Evolutionary conservation across 2,329 filamentous ascomycete genomes (phyloP).

Genomic region (Trichophyton schoenleinii): DNA sequence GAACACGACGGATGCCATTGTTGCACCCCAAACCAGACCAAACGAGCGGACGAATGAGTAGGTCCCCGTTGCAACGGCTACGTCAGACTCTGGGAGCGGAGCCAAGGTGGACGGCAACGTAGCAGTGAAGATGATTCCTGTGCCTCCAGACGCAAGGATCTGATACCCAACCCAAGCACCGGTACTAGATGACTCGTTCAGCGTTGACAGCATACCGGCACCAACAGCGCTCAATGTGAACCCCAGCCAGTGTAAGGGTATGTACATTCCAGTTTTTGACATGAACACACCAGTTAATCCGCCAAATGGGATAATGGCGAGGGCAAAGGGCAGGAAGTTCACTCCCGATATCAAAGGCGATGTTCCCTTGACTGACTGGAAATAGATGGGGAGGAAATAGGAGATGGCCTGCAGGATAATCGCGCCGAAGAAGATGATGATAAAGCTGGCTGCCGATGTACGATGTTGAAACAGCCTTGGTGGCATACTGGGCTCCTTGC

Average conservation of each 20-base stretch:
- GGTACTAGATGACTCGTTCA: conserved; percentile 26
- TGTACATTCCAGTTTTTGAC: conserved; percentile 21
- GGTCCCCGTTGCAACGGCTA: conserved; percentile 18
- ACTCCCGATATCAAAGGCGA: conserved; percentile 4
- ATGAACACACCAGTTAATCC: conserved; percentile 20
- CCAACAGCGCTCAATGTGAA: conserved; percentile 31
- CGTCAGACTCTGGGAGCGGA: conserved; percentile 18
- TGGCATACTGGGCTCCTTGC: conserved; percentile 4
- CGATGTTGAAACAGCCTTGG: not conserved
- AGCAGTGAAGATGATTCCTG: conserved; percentile 32
- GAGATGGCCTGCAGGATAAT: conserved; percentile 1
- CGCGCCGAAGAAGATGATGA: not conserved
- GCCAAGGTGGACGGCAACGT: conserved; percentile 37
- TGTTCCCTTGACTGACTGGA: conserved; percentile 5
- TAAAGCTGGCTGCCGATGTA: not conserved
- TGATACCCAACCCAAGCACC: conserved; percentile 35
- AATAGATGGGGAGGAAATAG: conserved; percentile 10
- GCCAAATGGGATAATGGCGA: conserved; percentile 15
- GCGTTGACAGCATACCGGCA: conserved; percentile 31
- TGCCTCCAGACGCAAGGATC: conserved; percentile 29
- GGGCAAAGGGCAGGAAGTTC: conserved; percentile 7
- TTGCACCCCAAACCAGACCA: conserved; percentile 23
- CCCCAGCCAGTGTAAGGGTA: conserved; percentile 24
- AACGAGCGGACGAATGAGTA: conserved; percentile 23
- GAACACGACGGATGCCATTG: conserved; percentile 23